Conservation (phyloP, 495 filamentous ascomycete genomes). For the Penicillium parvum region DNA sequence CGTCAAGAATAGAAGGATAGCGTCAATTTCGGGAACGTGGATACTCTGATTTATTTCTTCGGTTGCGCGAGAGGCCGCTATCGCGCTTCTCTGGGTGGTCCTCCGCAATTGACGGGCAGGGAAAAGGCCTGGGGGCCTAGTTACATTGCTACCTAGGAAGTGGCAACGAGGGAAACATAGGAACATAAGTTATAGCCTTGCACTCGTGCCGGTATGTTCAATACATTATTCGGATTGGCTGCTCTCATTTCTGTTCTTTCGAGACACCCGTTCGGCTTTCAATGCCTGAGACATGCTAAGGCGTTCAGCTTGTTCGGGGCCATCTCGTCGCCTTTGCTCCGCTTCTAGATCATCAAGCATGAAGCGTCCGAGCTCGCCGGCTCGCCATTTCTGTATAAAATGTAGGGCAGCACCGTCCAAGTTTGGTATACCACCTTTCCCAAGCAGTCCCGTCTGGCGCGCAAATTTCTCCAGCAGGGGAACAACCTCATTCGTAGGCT, state of each 20-base stretch:
- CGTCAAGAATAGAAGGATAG: background rate
- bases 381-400: conserved; percentile 79
- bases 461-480: conserved; percentile 66
- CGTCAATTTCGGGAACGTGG: background rate
- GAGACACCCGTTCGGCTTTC: conserved; percentile 32
- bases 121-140: too few species aligned
- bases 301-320: conserved; percentile 32
- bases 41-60: background rate
- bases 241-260: conserved; percentile 27
- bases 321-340: conserved; percentile 42
- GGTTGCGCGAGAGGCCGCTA: background rate
- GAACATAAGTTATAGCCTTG: too few species aligned
- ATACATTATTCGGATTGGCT: conserved; percentile 17
- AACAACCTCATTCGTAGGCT: conserved; percentile 77
- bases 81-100: background rate
- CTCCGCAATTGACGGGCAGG: too few species aligned
- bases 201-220: conserved; percentile 20
- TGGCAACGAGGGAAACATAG: too few species aligned
- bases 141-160: too few species aligned
- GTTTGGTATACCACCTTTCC: conserved; percentile 69
- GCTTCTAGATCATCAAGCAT: conserved; percentile 72
- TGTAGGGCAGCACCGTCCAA: conserved; percentile 72
- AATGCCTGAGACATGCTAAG: conserved; percentile 44
- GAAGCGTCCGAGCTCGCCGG: conserved; percentile 70
- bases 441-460: conserved; percentile 66